phyloP scores from a whole-genome alignment of 1,139 yeast genomes.

The Lodderomyces theae region DNA sequence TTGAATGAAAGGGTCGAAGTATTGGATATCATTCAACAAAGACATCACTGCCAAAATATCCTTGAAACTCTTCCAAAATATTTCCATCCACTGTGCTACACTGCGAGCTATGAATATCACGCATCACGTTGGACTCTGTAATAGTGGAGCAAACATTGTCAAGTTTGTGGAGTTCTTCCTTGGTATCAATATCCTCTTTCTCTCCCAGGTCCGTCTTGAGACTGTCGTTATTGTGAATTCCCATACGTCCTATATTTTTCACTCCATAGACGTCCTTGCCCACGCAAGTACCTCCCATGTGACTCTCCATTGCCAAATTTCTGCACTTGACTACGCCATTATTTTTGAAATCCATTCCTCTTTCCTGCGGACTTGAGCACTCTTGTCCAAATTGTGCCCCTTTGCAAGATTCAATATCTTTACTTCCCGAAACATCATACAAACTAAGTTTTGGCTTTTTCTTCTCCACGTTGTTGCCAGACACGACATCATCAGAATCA shows the following conservation, averaged over 20 bases:
- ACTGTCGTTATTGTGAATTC: neutral
- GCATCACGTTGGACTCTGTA: neutral
- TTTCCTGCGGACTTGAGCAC: too few species aligned
- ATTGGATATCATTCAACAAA: slow-evolving; percentile 7
- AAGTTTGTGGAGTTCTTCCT: neutral
- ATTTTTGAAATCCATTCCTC: too few species aligned
- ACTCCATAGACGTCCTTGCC: too few species aligned
- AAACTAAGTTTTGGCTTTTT: neutral
- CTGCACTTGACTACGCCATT: too few species aligned
- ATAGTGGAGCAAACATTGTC: neutral
- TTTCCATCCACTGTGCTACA: neutral
- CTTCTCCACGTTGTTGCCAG: neutral
- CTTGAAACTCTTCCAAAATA: slow-evolving; percentile 6
- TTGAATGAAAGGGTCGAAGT: too few species aligned
- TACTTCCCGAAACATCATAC: neutral
- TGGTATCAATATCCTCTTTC: neutral
- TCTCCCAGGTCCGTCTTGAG: neutral
- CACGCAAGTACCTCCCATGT: too few species aligned
- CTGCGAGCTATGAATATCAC: too few species aligned
- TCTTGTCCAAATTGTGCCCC: neutral
- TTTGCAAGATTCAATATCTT: neutral
- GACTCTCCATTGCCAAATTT: too few species aligned
- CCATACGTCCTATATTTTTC: too few species aligned
- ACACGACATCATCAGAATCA: neutral
- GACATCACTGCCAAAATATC: slow-evolving; percentile 11